Percentiles rank a stretch among this genome's conserved stretches.
These are phyloP conservation scores for Microcyclosporella mali DNA, from an alignment of 2,329 filamentous ascomycete genomes.

Conservation along the genomic window DNA sequence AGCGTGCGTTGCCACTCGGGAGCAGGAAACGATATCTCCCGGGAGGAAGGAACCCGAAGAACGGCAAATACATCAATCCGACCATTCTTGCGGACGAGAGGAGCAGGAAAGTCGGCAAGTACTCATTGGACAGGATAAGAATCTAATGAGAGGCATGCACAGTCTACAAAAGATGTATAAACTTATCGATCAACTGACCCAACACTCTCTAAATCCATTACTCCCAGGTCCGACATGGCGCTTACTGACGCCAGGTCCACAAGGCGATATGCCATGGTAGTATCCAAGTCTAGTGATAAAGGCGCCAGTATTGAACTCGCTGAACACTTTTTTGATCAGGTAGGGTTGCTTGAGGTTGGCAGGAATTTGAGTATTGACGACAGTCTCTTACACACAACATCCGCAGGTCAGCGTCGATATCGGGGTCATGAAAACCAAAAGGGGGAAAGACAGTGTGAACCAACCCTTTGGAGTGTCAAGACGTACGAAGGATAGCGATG, in stretches of 20 bases:
- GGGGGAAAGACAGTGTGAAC: neutral
- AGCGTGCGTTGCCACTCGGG: too few species aligned
- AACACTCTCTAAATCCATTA: too few species aligned
- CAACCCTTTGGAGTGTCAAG: neutral
- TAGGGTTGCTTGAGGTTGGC: conserved; percentile 12
- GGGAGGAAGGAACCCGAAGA: too few species aligned
- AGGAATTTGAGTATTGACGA: conserved; percentile 2
- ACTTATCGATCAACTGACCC: too few species aligned
- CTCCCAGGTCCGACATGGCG: neutral
- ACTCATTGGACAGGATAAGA: conserved; percentile 10
- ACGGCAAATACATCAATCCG: too few species aligned
- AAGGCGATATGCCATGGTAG: conserved; percentile 4
- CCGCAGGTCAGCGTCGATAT: too few species aligned
- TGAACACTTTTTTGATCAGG: conserved; percentile 22
- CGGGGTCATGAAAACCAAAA: neutral
- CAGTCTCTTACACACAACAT: conserved; percentile 4
- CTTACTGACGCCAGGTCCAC: conserved; percentile 1
- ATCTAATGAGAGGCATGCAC: too few species aligned
- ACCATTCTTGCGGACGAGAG: conserved; percentile 4
- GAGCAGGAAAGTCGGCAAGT: conserved; percentile 9
- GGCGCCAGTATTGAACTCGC: conserved; percentile 24
- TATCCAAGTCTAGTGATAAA: conserved; percentile 6
- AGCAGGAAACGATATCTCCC: too few species aligned
- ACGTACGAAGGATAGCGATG: conserved; percentile 17
- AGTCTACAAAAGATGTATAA: too few species aligned